Base-by-base conservation (phyloP, 306 rosid species). In the Gleditsia sinensis region DNA sequence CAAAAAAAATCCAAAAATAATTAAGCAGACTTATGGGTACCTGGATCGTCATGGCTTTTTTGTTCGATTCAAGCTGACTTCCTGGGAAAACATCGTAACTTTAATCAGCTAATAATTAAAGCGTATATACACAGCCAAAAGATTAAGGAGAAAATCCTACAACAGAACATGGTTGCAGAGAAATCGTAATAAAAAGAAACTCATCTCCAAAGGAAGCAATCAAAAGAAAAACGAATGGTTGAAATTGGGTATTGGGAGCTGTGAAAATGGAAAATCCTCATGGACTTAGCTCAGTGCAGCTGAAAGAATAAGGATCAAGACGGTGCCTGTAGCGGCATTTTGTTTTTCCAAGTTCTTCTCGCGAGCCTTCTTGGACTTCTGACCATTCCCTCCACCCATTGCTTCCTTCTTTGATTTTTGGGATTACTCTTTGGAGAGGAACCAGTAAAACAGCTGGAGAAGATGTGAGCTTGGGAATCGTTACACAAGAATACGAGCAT, bases 31-130 rank as follows among this genome's bases (percentile, higher is more conserved):
- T 50, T 9, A 1, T 64, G 28, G 7, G 27, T 67, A 67, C 72
- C 73, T 68, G 73, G 19, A 68, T 48, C 2, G 59, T n/a, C 73
- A 68, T 48, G 59, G 73, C 73, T 30, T 68, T 68, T 7, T 68
- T 68, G 73, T 68, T 68, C 12, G 73, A 32, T 10, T 68, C 46
- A 30, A 68, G 60, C 46, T 68, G 73, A 49, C 73, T 68, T 68
- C 73, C 57, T 67, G 57, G 0, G 21, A 25, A 43, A 7, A 46
- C 10, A 67, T 58, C 23, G 27, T 9, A 56, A 56, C 34, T 56
- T 13, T 30, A 2, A 16, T 6, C 0, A 49, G 55, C 25, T 17
- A 19, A 49, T 49, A 12, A 45, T 45, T 3, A 42, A 42, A 0
- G 58, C 30, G 24, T 48, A 9, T 32, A 61, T 16, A 2, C 28